Evolutionary conservation across 768 basidiomycete genomes (phyloP).

Genomic region (Daedaleopsis sinensis): DNA sequence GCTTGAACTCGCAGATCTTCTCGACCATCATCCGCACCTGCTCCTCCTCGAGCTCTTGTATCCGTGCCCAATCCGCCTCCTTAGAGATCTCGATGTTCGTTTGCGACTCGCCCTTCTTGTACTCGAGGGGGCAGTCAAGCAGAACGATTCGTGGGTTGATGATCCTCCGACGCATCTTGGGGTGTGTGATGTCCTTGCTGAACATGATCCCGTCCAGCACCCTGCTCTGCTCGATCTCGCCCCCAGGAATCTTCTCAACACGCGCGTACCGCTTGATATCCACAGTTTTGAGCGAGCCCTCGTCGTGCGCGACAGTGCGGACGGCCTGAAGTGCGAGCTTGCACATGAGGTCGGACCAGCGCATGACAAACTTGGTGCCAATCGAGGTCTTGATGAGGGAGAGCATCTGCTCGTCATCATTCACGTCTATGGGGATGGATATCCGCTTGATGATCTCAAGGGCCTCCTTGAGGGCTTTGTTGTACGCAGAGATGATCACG

Average conservation of each 20-base stretch:
- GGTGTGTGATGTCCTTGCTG: constrained; percentile 99
- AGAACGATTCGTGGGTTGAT: constrained; percentile 86
- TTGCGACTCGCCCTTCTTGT: constrained; percentile 98
- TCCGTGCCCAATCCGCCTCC: constrained; percentile 90
- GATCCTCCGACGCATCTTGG: constrained; percentile 93
- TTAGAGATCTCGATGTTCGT: constrained; percentile 98
- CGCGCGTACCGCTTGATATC: constrained; percentile 98
- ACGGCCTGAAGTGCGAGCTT: constrained; percentile 91
- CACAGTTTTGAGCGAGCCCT: constrained; percentile 80
- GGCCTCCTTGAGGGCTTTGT: constrained; percentile 91
- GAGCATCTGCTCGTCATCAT: constrained; percentile 89
- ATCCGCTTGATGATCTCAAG: constrained; percentile 87
- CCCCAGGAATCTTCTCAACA: constrained; percentile 97
- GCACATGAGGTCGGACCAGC: constrained; percentile 99
- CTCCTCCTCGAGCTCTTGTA: constrained; percentile 95
- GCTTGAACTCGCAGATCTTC: constrained; percentile 89
- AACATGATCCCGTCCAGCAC: constrained; percentile 93
- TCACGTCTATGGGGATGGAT: constrained; percentile 87
- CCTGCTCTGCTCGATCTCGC: constrained; percentile 90
- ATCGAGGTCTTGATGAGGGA: constrained; percentile 97
- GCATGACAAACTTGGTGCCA: constrained; percentile 95
- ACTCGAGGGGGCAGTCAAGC: constrained; percentile 94
- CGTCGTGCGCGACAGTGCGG: constrained; percentile 80
- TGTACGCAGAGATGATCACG: constrained; percentile 98
- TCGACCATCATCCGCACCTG: constrained; percentile 89